phyloP scores from a whole-genome alignment of 2,329 filamentous ascomycete genomes.

The Purpureocillium takamizusanense region DNA sequence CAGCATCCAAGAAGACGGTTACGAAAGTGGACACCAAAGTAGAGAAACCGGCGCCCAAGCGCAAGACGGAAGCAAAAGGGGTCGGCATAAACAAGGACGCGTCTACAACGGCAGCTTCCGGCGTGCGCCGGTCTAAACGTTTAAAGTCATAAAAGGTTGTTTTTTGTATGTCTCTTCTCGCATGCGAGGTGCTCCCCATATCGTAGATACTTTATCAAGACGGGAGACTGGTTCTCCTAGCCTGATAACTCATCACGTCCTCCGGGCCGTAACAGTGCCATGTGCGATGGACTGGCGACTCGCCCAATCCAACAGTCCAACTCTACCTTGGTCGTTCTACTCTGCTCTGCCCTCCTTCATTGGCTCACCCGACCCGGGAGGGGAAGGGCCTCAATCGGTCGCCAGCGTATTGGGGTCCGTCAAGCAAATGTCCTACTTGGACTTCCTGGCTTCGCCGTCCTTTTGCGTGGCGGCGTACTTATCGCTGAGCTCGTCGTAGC shows the following conservation, averaged over 20 bases:
- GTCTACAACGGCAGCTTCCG: background rate
- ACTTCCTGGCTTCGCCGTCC: constrained; percentile 48
- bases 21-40: background rate
- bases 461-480: constrained; percentile 56
- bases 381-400: background rate
- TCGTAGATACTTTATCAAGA: background rate
- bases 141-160: constrained; percentile 2
- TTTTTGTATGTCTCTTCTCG: background rate
- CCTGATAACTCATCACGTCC: too few species aligned
- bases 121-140: constrained; percentile 8
- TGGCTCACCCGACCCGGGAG: too few species aligned
- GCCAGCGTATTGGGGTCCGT: background rate
- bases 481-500: constrained; percentile 81
- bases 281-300: too few species aligned
- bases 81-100: background rate
- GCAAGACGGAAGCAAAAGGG: constrained; percentile 7
- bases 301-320: too few species aligned
- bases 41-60: constrained; percentile 8
- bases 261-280: too few species aligned
- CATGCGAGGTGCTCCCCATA: background rate
- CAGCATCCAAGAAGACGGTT: background rate
- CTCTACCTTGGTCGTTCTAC: too few species aligned
- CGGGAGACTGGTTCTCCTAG: too few species aligned
- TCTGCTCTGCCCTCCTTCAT: too few species aligned
- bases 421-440: constrained; percentile 13